Base-by-base conservation (phyloP, 139 green algal genomes). In the Micractinium sp. region DNA sequence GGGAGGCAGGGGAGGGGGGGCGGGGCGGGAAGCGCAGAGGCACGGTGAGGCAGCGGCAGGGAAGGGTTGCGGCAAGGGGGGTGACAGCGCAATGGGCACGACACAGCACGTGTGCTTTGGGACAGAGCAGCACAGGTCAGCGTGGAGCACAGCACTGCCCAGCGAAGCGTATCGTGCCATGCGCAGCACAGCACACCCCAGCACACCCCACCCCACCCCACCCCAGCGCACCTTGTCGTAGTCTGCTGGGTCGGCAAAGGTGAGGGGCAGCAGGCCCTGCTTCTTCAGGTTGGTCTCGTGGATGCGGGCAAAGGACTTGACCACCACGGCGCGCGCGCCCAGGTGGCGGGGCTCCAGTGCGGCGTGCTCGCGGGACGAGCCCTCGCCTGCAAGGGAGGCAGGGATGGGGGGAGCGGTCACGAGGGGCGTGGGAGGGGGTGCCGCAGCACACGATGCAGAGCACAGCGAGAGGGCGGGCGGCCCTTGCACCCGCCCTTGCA, bases 251-350 rank as follows among this genome's bases (percentile, higher is more conserved):
- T 99, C 89, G 71, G 95, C 94, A 85, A 99, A 99, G 33, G 94
- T 97, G 27, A 98, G 93, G 0, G 96, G 96, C 90, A 98, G 93
- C 93, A 98, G 94, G 88, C 96, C 96, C 92, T 98, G 96, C 95
- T 99, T 99, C 94, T 99, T 99, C 79, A 99, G 94, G 94, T 99
- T 99, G 87, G 97, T 99, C 93, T 99, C 97, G 90, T 99, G 97
- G 90, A 99, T 99, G 91, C 97, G 96, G 12, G 97, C 97, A 91
- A 99, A 99, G 4, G 93, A 97, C 94, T 98, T 98, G 82, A 99
- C 96, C 33, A 99, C 95, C 79, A 99, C 94, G 35, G 97, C 97
- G 63, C 93, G 89, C 60, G 94, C 97, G 86, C 97, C 97, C 87
- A 99, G 93, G 94, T 99, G 97, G 89, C 97, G 93, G 22, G 97